Percentiles rank a stretch among this genome's conserved stretches.
Evolutionary conservation across 2,329 filamentous ascomycete genomes (phyloP).

Genomic region (Fusarium humuli): DNA sequence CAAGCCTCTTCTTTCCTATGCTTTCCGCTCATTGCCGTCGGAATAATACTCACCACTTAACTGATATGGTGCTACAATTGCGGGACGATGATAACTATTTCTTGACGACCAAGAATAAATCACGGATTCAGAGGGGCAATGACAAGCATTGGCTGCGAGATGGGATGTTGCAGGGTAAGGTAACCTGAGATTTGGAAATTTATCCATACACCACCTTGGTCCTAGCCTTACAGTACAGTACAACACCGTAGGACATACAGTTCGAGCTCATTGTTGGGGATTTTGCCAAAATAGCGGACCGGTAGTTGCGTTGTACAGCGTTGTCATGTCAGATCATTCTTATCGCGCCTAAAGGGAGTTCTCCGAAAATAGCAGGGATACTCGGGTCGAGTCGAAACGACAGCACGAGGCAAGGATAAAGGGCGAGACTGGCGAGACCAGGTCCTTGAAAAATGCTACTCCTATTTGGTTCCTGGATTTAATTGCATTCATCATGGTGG

Average conservation of each 20-base stretch:
- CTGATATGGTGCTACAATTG: conserved; percentile 23
- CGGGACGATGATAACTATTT: conserved; percentile 22
- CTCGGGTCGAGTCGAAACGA: background rate
- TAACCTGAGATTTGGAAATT: conserved; percentile 39
- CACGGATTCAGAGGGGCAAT: conserved; percentile 10
- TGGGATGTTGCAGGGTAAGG: conserved; percentile 42
- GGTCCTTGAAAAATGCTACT: conserved; percentile 3
- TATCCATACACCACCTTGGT: conserved; percentile 21
- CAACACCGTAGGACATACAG: background rate
- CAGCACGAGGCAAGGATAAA: conserved; percentile 1
- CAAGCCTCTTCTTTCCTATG: conserved; percentile 36
- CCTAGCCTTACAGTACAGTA: conserved; percentile 8
- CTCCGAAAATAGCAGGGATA: conserved; percentile 33
- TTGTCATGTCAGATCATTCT: conserved; percentile 47
- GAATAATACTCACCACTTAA: conserved; percentile 1
- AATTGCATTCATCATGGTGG: background rate
- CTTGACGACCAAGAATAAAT: background rate
- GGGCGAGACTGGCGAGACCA: conserved; percentile 3
- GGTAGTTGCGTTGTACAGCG: conserved; percentile 37
- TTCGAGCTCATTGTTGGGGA: background rate
- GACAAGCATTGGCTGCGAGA: conserved; percentile 21
- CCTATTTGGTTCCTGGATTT: conserved; percentile 8
- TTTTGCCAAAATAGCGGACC: conserved; percentile 31
- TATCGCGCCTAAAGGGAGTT: conserved; percentile 41
- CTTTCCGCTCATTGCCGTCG: conserved; percentile 43